Evolutionary conservation across 306 rosid species (phyloP), one percentile per base, ranked within the genome.

Genomic region (Ziziphus jujuba): DNA sequence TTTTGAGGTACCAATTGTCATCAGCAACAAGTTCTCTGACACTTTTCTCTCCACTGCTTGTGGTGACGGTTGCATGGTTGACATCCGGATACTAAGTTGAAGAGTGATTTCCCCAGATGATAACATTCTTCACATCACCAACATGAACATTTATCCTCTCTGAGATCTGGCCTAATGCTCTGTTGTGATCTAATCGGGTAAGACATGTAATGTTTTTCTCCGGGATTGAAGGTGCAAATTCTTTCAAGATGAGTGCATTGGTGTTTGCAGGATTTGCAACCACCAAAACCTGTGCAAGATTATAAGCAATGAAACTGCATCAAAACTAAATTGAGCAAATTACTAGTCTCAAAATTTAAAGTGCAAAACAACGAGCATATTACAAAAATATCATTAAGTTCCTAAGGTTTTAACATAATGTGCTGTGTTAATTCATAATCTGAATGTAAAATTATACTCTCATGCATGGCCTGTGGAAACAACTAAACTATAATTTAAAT

Each of bases 231-330:
- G 90, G 95, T 52, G 95, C 95, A 65, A 67, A 90, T 62, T 93
- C 97, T 79, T 88, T 93, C 83, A 93, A 59, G 69, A 93, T 78
- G 40, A 90, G 85, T 62, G 95, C 95, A 73, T 90, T 93, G 28
- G 97, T 93, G 84, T 93, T 90, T 59, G 97, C 96, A 11, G 99
- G 99, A 79, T 93, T 87, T 10, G 99, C 99, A 65, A 93, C 87
- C 70, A 93, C 99, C 72, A 93, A 58, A 58, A 93, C 97, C 98
- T 92, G 71, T 45, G 74, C 22, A 23, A 48, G 19, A 20, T 25
- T 24, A 6, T 65, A 56, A 59, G 31, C 58, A 36, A 69, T 66
- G 16, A 49, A 68, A 63, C 58, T 54, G 58, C 53, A 61, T 58
- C 23, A 70, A 48, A 58, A 69, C 33, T 35, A 75, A 31, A 0